Conservation (phyloP, 176 grass and related monocot species). For the Paspalum vaginatum region DNA sequence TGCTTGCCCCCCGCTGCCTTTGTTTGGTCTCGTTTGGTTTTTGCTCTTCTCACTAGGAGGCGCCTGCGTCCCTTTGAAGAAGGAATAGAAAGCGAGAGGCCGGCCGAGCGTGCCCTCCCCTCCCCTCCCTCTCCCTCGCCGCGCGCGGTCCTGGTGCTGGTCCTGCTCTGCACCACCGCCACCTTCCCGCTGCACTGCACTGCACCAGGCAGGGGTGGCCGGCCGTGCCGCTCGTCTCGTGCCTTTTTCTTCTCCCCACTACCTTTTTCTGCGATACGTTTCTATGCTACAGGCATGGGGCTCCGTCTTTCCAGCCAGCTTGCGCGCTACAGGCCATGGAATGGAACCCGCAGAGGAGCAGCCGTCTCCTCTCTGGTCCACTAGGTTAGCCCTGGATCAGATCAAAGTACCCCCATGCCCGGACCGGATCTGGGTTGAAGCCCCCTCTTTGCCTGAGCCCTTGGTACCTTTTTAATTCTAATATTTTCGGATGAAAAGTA, state of each 20-base stretch:
- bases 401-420: neutral
- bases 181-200: constrained; percentile 5
- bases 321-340: constrained; percentile 24
- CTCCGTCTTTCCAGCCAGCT: constrained; percentile 27
- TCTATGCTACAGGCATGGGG: constrained; percentile 39
- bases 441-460: no score
- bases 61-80: constrained; percentile 9
- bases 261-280: constrained; percentile 22
- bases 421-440: no score
- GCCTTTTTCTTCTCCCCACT: constrained; percentile 15
- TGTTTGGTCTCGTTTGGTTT: constrained; percentile 32
- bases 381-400: neutral
- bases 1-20: constrained; percentile 11
- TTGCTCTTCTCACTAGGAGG: constrained; percentile 33
- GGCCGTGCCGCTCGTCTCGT: neutral
- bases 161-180: neutral
- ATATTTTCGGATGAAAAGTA: no score
- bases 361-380: constrained; percentile 3
- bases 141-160: constrained; percentile 12
- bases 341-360: constrained; percentile 1
- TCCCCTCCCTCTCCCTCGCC: no score
- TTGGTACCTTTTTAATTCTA: no score
- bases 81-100: constrained; percentile 42
- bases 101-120: neutral
- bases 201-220: constrained; percentile 25